These are phyloP conservation scores for Alternaria metachromatica DNA, from an alignment of 2,329 filamentous ascomycete species.

Conservation along the genomic window DNA sequence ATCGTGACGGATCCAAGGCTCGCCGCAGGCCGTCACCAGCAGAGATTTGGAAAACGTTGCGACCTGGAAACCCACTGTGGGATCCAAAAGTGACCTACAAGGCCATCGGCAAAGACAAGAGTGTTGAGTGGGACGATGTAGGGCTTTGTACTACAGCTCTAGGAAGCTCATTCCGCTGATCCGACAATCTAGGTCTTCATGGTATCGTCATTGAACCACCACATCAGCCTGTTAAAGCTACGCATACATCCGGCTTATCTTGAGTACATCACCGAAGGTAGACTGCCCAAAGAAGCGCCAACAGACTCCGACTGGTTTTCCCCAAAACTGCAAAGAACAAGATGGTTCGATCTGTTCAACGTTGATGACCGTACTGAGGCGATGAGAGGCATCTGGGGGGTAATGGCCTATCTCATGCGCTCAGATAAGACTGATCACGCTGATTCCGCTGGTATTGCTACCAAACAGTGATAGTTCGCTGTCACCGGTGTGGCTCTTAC, in stretches of 20 bases:
- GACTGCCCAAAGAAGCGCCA: slow-evolving; percentile 30
- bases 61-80: slow-evolving; percentile 60
- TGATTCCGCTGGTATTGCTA: slow-evolving; percentile 2
- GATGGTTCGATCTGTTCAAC: slow-evolving; percentile 66
- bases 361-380: slow-evolving; percentile 61
- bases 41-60: slow-evolving; percentile 62
- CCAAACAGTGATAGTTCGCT: slow-evolving; percentile 4
- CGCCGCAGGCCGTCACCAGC: slow-evolving; percentile 54
- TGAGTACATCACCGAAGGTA: slow-evolving; percentile 59
- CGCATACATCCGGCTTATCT: slow-evolving; percentile 64
- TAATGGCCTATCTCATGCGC: slow-evolving; percentile 61
- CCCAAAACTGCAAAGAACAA: slow-evolving; percentile 61
- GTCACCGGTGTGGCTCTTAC: neutral
- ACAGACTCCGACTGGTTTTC: slow-evolving; percentile 55
- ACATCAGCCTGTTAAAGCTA: slow-evolving; percentile 65
- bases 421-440: slow-evolving; percentile 10
- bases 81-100: slow-evolving; percentile 63
- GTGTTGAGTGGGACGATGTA: slow-evolving; percentile 62
- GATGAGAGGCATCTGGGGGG: slow-evolving; percentile 63
- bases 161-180: slow-evolving; percentile 15
- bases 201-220: slow-evolving; percentile 68
- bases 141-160: slow-evolving; percentile 25
- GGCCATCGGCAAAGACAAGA: slow-evolving; percentile 61
- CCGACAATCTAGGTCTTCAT: slow-evolving; percentile 61
- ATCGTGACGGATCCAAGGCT: slow-evolving; percentile 36